These are phyloP conservation scores for Sarcomyxa edulis DNA, from an alignment of 768 basidiomycete species.

Conservation along the genomic window DNA sequence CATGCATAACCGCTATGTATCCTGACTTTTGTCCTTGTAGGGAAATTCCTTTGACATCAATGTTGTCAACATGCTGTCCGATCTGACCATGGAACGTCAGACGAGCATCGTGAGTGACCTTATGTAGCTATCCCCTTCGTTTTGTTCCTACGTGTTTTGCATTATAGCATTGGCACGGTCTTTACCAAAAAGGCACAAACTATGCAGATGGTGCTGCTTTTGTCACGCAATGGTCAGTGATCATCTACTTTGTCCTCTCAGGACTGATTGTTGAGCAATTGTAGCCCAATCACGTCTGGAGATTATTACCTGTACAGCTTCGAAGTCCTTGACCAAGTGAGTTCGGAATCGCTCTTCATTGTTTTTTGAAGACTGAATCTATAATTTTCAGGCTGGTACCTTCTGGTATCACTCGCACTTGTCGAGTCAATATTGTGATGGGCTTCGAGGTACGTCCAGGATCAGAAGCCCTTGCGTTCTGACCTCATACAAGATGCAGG, in stretches of 20 bases:
- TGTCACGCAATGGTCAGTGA: conserved; percentile 1
- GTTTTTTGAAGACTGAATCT: too few species aligned
- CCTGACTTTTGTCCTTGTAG: too few species aligned
- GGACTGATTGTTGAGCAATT: not conserved
- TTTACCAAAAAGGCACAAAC: conserved; percentile 35
- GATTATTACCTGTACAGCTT: conserved; percentile 40
- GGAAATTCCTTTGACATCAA: conserved; percentile 36
- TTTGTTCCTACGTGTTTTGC: too few species aligned
- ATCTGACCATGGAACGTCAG: conserved; percentile 24
- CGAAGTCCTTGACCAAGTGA: conserved; percentile 15
- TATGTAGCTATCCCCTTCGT: too few species aligned
- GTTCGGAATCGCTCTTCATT: too few species aligned
- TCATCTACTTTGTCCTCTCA: too few species aligned
- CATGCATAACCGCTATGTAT: too few species aligned
- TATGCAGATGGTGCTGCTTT: conserved; percentile 41
- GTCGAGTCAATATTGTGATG: conserved; percentile 37
- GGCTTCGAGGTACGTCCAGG: too few species aligned
- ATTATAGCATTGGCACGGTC: conserved; percentile 30
- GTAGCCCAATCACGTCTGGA: conserved; percentile 36
- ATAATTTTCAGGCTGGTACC: conserved; percentile 27
- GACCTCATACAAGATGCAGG: too few species aligned
- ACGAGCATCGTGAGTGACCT: conserved; percentile 26
- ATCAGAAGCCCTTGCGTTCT: too few species aligned
- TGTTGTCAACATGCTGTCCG: conserved; percentile 37
- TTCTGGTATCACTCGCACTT: conserved; percentile 34